These are phyloP conservation scores for Rhynchospora pubera DNA, from an alignment of 176 grass and related monocot genomes.

Conservation along the genomic window DNA sequence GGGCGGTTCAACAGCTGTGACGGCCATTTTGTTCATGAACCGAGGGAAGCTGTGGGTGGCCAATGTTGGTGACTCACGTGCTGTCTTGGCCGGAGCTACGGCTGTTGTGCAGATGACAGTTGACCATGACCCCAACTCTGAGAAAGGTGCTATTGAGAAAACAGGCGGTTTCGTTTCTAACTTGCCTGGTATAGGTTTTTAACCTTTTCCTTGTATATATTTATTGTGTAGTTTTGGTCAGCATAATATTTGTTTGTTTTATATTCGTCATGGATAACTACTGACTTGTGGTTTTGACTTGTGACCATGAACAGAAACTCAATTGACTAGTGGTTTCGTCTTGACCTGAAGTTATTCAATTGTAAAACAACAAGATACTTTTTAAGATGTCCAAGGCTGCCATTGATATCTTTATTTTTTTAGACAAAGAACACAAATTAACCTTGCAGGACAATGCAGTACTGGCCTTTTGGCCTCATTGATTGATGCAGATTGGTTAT, in stretches of 20 bases:
- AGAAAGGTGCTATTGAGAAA: slow-evolving; percentile 28
- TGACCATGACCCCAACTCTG: slow-evolving; percentile 35
- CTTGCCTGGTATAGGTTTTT: slow-evolving; percentile 25
- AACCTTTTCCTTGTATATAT: not conserved
- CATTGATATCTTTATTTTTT: not conserved
- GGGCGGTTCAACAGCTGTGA: slow-evolving; percentile 41
- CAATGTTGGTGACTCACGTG: slow-evolving; percentile 34
- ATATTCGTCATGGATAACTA: not conserved
- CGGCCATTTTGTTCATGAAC: slow-evolving; percentile 29
- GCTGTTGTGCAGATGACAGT: slow-evolving; percentile 21
- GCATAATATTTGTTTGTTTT: not conserved
- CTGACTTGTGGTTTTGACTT: not conserved
- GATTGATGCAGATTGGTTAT: slow-evolving; percentile 2
- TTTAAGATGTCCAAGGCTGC: not conserved
- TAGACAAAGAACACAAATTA: not conserved
- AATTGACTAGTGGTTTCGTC: not conserved
- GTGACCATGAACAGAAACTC: not conserved
- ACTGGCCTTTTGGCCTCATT: not conserved
- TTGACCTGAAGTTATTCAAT: not conserved
- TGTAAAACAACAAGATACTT: not conserved
- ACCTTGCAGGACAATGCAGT: not conserved
- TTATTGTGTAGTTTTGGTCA: not conserved
- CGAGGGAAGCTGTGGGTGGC: slow-evolving; percentile 33
- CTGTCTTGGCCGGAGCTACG: slow-evolving; percentile 24
- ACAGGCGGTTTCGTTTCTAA: slow-evolving; percentile 35